A percentile compares a stretch with the other conserved stretches of the same genome.
phyloP scores from a whole-genome alignment of 805 yeast genomes.

The Yarrowia divulgata region DNA sequence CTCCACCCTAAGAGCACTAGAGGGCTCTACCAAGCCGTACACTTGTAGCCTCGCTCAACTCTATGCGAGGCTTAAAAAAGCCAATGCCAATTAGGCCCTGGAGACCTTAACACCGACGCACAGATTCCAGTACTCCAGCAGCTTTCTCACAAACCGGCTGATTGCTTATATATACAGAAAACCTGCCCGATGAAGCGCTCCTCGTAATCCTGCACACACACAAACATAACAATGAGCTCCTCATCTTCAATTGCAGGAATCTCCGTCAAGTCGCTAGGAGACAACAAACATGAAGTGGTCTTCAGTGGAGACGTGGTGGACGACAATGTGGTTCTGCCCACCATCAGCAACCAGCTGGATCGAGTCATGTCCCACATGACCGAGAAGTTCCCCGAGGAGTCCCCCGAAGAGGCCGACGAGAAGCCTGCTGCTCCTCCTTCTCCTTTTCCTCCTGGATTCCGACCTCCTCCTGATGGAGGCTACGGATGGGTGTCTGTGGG shows the following conservation, averaged over 20 bases:
- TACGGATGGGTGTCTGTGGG: slow-evolving; percentile 40
- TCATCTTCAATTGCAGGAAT: slow-evolving; percentile 30
- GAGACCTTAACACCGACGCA: slow-evolving; percentile 36
- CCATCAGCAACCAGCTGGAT: slow-evolving; percentile 36
- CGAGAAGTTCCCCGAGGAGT: slow-evolving; percentile 21
- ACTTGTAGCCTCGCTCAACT: neutral
- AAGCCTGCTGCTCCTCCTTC: slow-evolving; percentile 31
- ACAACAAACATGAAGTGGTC: slow-evolving; percentile 33
- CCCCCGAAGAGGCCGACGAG: slow-evolving; percentile 3
- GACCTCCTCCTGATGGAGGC: slow-evolving; percentile 40
- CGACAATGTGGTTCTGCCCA: slow-evolving; percentile 20
- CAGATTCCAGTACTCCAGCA: slow-evolving; percentile 21
- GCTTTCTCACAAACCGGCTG: slow-evolving; percentile 2
- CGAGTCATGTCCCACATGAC: slow-evolving; percentile 32
- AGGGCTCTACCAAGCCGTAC: neutral
- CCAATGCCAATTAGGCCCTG: slow-evolving; percentile 16
- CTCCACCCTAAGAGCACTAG: neutral
- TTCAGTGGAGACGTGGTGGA: slow-evolving; percentile 30
- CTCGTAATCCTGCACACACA: neutral
- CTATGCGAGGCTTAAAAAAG: neutral
- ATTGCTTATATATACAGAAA: slow-evolving; percentile 16
- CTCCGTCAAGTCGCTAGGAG: slow-evolving; percentile 30
- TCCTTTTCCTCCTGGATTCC: slow-evolving; percentile 36
- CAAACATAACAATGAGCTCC: slow-evolving; percentile 17
- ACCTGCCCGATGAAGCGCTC: neutral